Evolutionary conservation across 306 rosid genomes (phyloP), one percentile per base, ranked within the genome.

Genomic region (Trifolium repens): DNA sequence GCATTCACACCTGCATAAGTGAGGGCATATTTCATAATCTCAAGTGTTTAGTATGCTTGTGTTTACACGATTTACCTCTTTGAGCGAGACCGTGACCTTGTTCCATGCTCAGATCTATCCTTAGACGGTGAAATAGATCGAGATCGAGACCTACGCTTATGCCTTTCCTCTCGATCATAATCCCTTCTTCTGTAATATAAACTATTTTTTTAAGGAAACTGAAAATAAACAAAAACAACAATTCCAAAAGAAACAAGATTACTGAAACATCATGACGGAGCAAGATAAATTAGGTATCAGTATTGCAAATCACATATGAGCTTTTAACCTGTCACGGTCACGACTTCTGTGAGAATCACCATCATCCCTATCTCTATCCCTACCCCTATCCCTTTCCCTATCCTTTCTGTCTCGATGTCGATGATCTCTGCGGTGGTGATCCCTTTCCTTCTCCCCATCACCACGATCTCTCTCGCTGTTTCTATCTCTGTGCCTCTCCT

Each of bases 61-160:
- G 50, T 24, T 43, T 13, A 26, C 9, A 77, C 13, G 53, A 40
- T 62, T 53, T 77, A 94, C 98, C 98, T 94, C 87, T 94, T 94
- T 26, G 98, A 94, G 57, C 96, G 96, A 43, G 98, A 91, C 1
- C 94, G 91, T 1, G 98, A 91, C 75, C 90, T 85, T 19, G 98
- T 85, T 67, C 81, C 85, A 71, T 79, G 97, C 80, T 94, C 97
- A 55, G 97, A 85, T 77, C 84, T 87, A 75, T 80, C 93, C 79
- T 42, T 74, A 17, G 94, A 80, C 1, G 26, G 79, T 40, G 88
- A 85, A 65, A n/a, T 27, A 74, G 88, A 90, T 7, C 87, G 87
- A 55, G 98, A 93, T 81, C 87, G 87, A 55, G 98, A 93, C 82
- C 75, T 87, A 32, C 67, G 96, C 71, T 61, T 86, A 55, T 87